A percentile compares a stretch with the other conserved stretches of the same genome.
Evolutionary conservation across 768 basidiomycete species (phyloP).

Genomic region (Lactifluus pinguis): DNA sequence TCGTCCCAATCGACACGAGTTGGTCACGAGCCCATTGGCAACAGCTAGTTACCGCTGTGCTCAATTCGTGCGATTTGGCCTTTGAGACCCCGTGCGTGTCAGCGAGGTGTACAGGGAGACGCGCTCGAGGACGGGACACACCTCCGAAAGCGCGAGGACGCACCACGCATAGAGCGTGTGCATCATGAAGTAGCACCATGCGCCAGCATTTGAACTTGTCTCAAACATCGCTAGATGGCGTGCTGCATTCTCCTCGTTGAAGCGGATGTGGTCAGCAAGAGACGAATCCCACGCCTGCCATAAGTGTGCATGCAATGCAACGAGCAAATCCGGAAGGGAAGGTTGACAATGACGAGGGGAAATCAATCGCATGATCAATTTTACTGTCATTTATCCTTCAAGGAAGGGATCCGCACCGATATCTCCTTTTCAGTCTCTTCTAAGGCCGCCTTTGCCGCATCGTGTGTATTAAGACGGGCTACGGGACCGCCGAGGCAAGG

Average conservation of each 20-base stretch:
- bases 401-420: constrained; percentile 8
- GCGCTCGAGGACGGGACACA: constrained; percentile 34
- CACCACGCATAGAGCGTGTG: constrained; percentile 66
- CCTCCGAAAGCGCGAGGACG: constrained; percentile 52
- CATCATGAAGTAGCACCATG: constrained; percentile 75
- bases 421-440: constrained; percentile 14
- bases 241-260: constrained; percentile 57
- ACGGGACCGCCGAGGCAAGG: neutral
- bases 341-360: neutral
- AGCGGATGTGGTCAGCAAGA: constrained; percentile 64
- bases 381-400: neutral
- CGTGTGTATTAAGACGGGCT: neutral
- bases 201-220: constrained; percentile 66
- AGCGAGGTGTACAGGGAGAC: neutral
- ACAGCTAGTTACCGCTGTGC: constrained; percentile 11
- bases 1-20: constrained; percentile 32
- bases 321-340: neutral
- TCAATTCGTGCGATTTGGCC: neutral
- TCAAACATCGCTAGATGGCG: constrained; percentile 72
- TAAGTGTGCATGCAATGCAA: neutral
- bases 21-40: constrained; percentile 32
- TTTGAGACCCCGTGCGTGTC: neutral
- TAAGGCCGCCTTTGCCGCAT: neutral
- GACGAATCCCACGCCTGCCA: constrained; percentile 53
- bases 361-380: neutral